Evolutionary conservation across 2,329 filamentous ascomycete species (phyloP).

Genomic region (Calonectria pseudoturangicola): DNA sequence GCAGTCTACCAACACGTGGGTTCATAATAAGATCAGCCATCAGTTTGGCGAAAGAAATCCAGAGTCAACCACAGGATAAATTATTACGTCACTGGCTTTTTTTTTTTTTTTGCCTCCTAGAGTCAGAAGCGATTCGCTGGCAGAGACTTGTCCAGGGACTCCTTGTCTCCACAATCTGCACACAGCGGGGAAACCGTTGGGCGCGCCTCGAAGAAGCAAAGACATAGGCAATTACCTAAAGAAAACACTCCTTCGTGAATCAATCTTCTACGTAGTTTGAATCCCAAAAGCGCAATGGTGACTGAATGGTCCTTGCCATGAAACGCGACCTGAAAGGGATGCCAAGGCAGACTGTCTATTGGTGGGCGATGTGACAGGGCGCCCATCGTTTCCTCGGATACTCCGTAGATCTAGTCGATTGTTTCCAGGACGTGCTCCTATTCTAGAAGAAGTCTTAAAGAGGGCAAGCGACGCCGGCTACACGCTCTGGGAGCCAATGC

Average conservation of each 20-base stretch:
- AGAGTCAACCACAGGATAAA: neutral
- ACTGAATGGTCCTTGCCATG: neutral
- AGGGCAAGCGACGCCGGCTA: conserved; percentile 6
- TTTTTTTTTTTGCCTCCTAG: neutral
- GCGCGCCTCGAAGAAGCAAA: neutral
- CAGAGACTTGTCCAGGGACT: neutral
- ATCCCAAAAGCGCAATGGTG: neutral
- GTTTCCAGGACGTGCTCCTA: neutral
- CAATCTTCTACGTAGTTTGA: neutral
- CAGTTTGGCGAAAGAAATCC: neutral
- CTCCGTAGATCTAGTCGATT: neutral
- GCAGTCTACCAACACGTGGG: too few relatives aligned
- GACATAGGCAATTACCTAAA: neutral
- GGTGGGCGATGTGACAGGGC: neutral
- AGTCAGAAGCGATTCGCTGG: neutral
- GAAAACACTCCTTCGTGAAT: neutral
- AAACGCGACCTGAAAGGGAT: neutral
- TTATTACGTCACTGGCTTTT: conserved; percentile 7
- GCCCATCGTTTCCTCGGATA: neutral
- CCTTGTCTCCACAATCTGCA: conserved; percentile 23
- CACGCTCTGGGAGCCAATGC: neutral
- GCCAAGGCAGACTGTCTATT: neutral
- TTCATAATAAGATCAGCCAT: too few relatives aligned
- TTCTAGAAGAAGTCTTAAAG: conserved; percentile 18
- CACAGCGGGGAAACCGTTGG: conserved; percentile 9